Conservation (phyloP, 495 filamentous ascomycete genomes). For the Talaromyces ruber region DNA sequence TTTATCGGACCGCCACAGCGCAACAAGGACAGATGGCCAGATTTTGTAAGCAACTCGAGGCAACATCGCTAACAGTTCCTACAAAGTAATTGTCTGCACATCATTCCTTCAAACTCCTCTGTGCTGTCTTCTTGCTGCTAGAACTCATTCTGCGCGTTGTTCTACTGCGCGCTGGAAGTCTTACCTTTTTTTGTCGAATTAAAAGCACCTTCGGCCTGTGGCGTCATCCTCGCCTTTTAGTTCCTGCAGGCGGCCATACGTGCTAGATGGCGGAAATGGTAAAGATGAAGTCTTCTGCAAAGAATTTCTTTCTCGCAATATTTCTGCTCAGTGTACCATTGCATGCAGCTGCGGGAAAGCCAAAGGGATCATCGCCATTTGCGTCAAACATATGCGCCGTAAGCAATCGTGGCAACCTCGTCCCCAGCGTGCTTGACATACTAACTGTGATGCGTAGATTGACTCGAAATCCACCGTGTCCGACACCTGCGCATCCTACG, state of each 20-base stretch:
- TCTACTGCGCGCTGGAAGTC: not conserved
- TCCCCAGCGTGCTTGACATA: slow-evolving; percentile 2
- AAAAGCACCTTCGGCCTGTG: not conserved
- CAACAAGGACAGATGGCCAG: slow-evolving; percentile 6
- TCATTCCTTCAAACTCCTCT: not conserved
- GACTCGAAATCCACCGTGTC: slow-evolving; percentile 58
- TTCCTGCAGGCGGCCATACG: not conserved
- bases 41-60: not conserved
- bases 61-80: not conserved
- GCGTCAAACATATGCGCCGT: slow-evolving; percentile 57
- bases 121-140: not conserved
- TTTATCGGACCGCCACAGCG: slow-evolving; percentile 1
- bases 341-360: slow-evolving; percentile 25
- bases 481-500: slow-evolving; percentile 90
- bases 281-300: slow-evolving; percentile 58
- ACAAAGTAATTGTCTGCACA: not conserved
- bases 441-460: slow-evolving; percentile 34
- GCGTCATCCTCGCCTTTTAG: not conserved
- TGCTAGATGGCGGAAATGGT: not conserved
- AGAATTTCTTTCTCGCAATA: slow-evolving; percentile 66
- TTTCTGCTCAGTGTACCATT: slow-evolving; percentile 60
- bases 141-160: not conserved
- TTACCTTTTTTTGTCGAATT: not conserved
- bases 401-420: slow-evolving; percentile 24
- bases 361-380: slow-evolving; percentile 26